These are phyloP conservation scores for Lasiodiplodia hormozganensis DNA, from an alignment of 2,329 filamentous ascomycete species.

Conservation along the genomic window DNA sequence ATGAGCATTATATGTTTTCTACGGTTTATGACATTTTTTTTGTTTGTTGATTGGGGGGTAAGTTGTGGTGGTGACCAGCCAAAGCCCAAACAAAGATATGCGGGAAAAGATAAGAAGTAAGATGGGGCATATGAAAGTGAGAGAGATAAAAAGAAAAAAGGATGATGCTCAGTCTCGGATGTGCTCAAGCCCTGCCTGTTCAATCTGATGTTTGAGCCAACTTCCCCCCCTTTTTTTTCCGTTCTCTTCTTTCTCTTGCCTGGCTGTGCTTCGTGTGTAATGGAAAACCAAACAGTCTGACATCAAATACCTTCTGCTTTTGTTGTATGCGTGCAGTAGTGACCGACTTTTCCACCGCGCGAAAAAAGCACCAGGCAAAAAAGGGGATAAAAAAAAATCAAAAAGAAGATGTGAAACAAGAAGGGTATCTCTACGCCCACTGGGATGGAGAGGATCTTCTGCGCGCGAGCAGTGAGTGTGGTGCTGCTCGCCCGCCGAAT, in stretches of 20 bases:
- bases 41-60: neutral
- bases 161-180: constrained; percentile 27
- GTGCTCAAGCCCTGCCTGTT: constrained; percentile 21
- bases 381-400: constrained; percentile 2
- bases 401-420: constrained; percentile 26
- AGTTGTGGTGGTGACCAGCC: neutral
- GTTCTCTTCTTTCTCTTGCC: neutral
- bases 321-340: constrained; percentile 13
- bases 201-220: constrained; percentile 22
- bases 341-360: constrained; percentile 22
- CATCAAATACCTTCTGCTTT: constrained; percentile 19
- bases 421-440: constrained; percentile 31
- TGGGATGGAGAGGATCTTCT: constrained; percentile 25
- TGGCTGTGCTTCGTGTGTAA: neutral
- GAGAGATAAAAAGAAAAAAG: neutral
- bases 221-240: neutral
- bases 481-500: constrained; percentile 17
- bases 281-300: neutral
- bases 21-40: neutral
- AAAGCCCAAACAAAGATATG: constrained; percentile 1
- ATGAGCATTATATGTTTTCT: constrained; percentile 1
- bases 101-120: neutral
- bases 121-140: neutral
- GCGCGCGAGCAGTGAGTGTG: constrained; percentile 4
- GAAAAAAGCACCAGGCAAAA: constrained; percentile 14